Evolutionary conservation across 306 rosid species (phyloP), one percentile per base, ranked within the genome.

Genomic region (Gynostemma pentaphyllum): DNA sequence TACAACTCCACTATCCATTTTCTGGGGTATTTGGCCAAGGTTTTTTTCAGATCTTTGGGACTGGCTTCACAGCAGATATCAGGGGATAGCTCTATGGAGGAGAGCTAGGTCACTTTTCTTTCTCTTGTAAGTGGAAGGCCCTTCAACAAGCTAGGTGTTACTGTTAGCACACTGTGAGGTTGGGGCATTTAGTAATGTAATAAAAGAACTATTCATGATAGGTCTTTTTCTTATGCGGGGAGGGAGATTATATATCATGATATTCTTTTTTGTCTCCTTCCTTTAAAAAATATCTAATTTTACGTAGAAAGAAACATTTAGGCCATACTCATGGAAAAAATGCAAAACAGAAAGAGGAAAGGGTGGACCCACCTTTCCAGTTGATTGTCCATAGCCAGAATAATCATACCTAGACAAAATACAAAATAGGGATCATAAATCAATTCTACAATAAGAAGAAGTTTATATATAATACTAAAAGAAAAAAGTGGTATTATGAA

Each of bases 351-450:
- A 44, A n/a, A n/a, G n/a, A n/a, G 49, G 56, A 22, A 19, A 28
- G 18, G 36, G 72, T 42, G n/a, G 59, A 57, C 85, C 60, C 75
- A 90, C 97, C 96, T 90, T 90, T 77, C 97, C 97, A 48, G 96
- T 83, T 37, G 97, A 87, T 76, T 81, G 96, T 80, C 97, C 97
- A 73, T 90, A 90, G 48, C 97, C 97, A 68, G 97, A 90, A 78
- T 90, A 90, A 78, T 90, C 97, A 16, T 90, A 90, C 70, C 97
- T 90, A 82, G 70, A 76, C 48, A 72, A 24, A 46, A 57, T 55
- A 62, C 13, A 27, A 61, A 72, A 69, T 54, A 67, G 34, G 42
- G 30, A 46, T 10, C 49, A 29, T 32, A 54, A 67, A 73, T 16
- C 10, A 36, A 49, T 48, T 36, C 4, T 11, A 26, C 18, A 16